Base-by-base conservation (phyloP, 768 basidiomycete species). In the Lactifluus pinguis region DNA sequence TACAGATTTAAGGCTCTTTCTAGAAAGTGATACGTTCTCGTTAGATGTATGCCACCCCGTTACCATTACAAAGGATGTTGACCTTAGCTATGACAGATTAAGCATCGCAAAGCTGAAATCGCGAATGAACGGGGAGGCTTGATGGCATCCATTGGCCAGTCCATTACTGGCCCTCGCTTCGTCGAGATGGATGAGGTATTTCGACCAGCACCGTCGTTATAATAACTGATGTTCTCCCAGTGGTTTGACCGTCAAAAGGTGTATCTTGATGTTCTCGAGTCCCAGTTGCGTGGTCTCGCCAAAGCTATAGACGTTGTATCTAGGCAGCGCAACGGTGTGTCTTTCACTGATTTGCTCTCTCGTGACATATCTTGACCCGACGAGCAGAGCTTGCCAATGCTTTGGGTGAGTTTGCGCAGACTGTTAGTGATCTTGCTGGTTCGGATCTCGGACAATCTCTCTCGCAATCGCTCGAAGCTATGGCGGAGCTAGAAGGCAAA, bases 171-270 rank as follows among this genome's bases (percentile, higher is more conserved):
- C 0, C 83, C 89, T 13, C 81, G 89, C 57, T 95, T 93, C 71
- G 79, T 89, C 69, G 92, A 95, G 72, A 91, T 84, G 5, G 92
- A 95, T 65, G 92, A 94, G 73, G 90, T 87, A 65, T 53, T 47
- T 32, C 19, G 76, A 25, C 5, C 14, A 36, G 51, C 17, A 29
- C 11, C 17, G 9, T 2, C n/a, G 19, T 6, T 42, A 8, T 49
- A 42, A 21, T n/a, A 11, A 6, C 34, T 55, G 41, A 57, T 15
- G 21, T 13, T 29, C 52, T 32, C n/a, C n/a, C 47, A 95, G 84
- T 98, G 93, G 93, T 98, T 97, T 67, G 93, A 97, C 68, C 81
- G 83, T 63, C 87, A 93, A 70, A 91, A 87, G 60, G 73, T 76
- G 0, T 92, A 91, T 69, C 80, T 99, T 11, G 95, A 98, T 66